Conservation (phyloP, 169 alveolate species). For the Eimeria sp. region DNA sequence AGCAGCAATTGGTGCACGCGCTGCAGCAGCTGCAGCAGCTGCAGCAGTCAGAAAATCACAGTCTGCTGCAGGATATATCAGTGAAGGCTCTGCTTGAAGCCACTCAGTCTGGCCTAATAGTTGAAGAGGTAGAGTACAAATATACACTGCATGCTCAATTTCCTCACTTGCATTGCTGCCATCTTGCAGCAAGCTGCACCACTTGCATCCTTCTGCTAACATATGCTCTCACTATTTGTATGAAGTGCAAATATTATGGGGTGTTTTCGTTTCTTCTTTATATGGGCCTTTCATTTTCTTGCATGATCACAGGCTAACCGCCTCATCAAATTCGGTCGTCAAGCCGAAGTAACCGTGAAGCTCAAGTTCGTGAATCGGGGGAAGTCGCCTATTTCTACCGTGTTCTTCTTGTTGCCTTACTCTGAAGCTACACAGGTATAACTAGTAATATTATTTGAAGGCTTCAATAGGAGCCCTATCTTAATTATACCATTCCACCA, state of each 20-base stretch:
- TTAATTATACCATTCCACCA: not conserved
- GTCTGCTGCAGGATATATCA: conserved; percentile 9
- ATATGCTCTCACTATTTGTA: not conserved
- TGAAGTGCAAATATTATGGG: not conserved
- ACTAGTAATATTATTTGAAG: not conserved
- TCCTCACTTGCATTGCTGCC: not conserved
- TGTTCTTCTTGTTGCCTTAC: conserved; percentile 6
- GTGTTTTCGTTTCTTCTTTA: not conserved
- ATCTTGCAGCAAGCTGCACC: not conserved
- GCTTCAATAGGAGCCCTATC: not conserved
- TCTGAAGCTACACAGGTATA: conserved; percentile 46
- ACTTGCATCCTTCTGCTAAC: not conserved
- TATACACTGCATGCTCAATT: not conserved
- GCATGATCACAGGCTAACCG: not conserved
- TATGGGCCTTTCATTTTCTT: not conserved
- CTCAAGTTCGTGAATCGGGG: conserved; percentile 10
- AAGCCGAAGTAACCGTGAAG: conserved; percentile 19
- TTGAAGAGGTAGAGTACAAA: conserved; percentile 7
- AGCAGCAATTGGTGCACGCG: conserved; percentile 38
- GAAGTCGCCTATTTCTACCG: not conserved
- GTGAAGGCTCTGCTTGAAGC: conserved; percentile 32
- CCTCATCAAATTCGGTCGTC: conserved; percentile 12
- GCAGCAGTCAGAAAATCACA: not conserved
- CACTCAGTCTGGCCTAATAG: conserved; percentile 1
- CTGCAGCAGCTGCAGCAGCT: conserved; percentile 64